Conservation (phyloP, 495 filamentous ascomycete species). For the Cercophora newfieldiana region DNA sequence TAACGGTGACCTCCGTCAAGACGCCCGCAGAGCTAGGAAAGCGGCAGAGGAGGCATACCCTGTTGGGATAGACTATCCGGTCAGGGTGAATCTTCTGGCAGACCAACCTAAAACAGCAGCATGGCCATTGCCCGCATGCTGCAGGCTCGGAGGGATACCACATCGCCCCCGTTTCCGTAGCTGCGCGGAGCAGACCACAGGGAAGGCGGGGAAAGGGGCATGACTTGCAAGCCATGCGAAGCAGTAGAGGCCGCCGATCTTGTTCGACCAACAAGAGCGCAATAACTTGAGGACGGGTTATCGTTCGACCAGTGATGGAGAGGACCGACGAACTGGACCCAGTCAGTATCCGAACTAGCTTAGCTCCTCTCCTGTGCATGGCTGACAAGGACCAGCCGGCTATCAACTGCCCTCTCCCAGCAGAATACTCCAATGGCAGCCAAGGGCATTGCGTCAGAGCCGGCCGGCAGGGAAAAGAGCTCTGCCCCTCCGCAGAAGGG, state of each 20-base stretch:
- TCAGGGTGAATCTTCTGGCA: conserved; percentile 5
- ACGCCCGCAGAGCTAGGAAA: neutral
- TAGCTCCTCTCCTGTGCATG: conserved; percentile 23
- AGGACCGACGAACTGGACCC: conserved; percentile 28
- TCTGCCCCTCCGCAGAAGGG: neutral
- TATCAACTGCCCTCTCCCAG: conserved; percentile 9
- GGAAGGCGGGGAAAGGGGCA: conserved; percentile 29
- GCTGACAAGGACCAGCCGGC: conserved; percentile 22
- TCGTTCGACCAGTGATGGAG: conserved; percentile 26
- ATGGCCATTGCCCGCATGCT: conserved; percentile 5
- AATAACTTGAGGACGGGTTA: conserved; percentile 15
- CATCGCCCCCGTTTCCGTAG: conserved; percentile 7
- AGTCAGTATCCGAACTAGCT: conserved; percentile 26
- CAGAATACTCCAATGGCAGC: conserved; percentile 16
- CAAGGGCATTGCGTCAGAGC: conserved; percentile 27
- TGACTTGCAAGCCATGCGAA: conserved; percentile 37
- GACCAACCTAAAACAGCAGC: conserved; percentile 12
- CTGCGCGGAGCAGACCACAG: conserved; percentile 10
- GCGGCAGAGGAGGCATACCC: neutral
- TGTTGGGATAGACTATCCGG: neutral
- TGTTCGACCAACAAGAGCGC: conserved; percentile 22
- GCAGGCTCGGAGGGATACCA: conserved; percentile 9
- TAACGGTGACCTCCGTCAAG: neutral
- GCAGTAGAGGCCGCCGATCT: conserved; percentile 21
- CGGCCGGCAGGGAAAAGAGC: neutral